Evolutionary conservation across 345 rosid genomes (phyloP).

Genomic region (Euphorbia tirucalli): DNA sequence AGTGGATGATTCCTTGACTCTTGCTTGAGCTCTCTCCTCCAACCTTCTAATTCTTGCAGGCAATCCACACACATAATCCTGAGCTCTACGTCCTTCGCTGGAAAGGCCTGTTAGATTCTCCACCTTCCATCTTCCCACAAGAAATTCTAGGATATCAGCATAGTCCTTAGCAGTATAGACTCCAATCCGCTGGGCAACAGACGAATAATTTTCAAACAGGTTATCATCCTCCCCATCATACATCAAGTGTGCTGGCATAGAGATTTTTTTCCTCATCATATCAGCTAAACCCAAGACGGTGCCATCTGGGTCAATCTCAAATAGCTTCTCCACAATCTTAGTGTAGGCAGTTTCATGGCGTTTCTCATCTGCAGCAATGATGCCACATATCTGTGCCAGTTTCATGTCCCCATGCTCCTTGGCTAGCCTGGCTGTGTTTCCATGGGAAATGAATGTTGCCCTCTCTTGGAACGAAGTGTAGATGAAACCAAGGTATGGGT

Average conservation of each 20-base stretch:
- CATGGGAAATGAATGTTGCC: slow-evolving; percentile 46
- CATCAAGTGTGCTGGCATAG: slow-evolving; percentile 37
- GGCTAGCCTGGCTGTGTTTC: slow-evolving; percentile 36
- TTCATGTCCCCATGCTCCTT: slow-evolving; percentile 36
- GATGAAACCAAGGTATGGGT: slow-evolving; percentile 36
- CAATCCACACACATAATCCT: slow-evolving; percentile 36
- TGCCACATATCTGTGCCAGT: slow-evolving; percentile 40
- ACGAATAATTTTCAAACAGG: slow-evolving; percentile 32
- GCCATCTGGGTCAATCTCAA: slow-evolving; percentile 40
- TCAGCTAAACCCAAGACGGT: slow-evolving; percentile 32
- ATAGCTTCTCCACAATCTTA: slow-evolving; percentile 35
- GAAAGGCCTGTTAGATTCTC: slow-evolving; percentile 30
- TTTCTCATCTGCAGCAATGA: slow-evolving; percentile 37
- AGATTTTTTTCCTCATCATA: slow-evolving; percentile 39
- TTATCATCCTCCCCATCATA: slow-evolving; percentile 36
- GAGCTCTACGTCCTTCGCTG: slow-evolving; percentile 25
- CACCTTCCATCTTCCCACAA: slow-evolving; percentile 33
- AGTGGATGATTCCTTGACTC: slow-evolving; percentile 14
- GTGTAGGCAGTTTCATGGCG: slow-evolving; percentile 39
- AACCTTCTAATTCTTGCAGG: slow-evolving; percentile 26
- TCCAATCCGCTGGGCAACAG: slow-evolving; percentile 31
- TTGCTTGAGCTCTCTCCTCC: slow-evolving; percentile 35
- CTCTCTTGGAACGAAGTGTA: slow-evolving; percentile 46
- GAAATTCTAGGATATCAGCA: slow-evolving; percentile 32
- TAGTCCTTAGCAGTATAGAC: slow-evolving; percentile 35